Conservation (phyloP, 805 yeast genomes). For the Hanseniaspora jakobsenii region DNA sequence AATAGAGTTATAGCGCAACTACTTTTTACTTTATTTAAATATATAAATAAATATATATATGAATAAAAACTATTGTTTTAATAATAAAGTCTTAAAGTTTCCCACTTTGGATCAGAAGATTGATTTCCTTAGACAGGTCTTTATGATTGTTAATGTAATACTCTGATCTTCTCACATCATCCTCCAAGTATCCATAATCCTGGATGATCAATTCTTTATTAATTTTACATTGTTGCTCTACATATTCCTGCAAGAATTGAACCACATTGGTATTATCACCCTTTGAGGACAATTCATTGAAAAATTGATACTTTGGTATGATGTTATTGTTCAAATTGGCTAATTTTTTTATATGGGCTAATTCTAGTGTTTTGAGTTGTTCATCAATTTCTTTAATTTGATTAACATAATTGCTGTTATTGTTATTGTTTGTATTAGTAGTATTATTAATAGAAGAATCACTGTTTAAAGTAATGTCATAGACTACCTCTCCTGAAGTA, state of each 20-base stretch:
- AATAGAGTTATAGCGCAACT: no score
- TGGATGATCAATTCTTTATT: conserved; percentile 77
- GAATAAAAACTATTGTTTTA: no score
- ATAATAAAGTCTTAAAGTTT: conserved; percentile 20
- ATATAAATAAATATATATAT: no score
- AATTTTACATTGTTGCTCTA: conserved; percentile 60
- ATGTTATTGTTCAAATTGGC: conserved; percentile 42
- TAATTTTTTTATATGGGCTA: conserved; percentile 33
- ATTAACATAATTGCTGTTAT: not conserved
- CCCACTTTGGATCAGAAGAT: conserved; percentile 45
- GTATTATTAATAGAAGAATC: conserved; percentile 22
- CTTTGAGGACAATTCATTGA: conserved; percentile 42
- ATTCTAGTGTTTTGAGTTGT: conserved; percentile 34
- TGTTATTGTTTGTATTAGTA: conserved; percentile 17
- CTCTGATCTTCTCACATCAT: conserved; percentile 68
- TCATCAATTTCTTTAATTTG: conserved; percentile 25
- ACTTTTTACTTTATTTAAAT: no score
- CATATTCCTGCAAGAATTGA: conserved; percentile 57
- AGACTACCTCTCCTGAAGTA: conserved; percentile 66
- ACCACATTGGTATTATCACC: conserved; percentile 64
- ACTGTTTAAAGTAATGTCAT: conserved; percentile 58
- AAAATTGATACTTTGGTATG: conserved; percentile 61
- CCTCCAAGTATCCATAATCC: conserved; percentile 84
- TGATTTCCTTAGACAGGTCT: conserved; percentile 64
- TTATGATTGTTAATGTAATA: conserved; percentile 62